A percentile compares a stretch with the other conserved stretches of the same genome.
These are phyloP conservation scores for Trichoderma harzianum DNA, from an alignment of 2,329 filamentous ascomycete genomes.

Conservation along the genomic window DNA sequence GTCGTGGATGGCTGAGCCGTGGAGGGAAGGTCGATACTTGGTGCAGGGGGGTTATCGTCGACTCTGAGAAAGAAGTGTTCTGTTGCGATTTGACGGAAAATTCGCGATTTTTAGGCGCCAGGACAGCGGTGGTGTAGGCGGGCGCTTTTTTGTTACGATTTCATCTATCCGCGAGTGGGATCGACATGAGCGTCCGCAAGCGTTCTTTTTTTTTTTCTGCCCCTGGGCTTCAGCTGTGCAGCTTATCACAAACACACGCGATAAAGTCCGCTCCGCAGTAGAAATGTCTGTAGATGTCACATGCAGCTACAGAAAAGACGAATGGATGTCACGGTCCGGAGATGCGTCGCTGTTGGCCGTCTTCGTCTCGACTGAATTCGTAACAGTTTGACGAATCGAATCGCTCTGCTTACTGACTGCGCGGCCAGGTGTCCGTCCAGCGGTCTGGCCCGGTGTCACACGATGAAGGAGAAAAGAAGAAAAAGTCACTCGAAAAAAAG, in stretches of 20 bases:
- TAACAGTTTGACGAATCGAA: slow-evolving; percentile 7
- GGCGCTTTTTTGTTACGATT: slow-evolving; percentile 1
- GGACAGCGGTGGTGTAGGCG: background rate
- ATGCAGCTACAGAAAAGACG: background rate
- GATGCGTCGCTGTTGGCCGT: background rate
- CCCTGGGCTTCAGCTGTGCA: slow-evolving; percentile 2
- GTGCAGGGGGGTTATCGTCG: background rate
- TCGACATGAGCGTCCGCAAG: slow-evolving; percentile 1
- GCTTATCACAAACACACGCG: background rate
- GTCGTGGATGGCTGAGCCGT: background rate
- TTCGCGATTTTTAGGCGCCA: background rate
- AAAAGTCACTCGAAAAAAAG: background rate
- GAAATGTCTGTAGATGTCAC: background rate
- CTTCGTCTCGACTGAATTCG: background rate
- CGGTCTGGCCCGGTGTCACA: background rate
- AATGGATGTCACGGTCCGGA: background rate
- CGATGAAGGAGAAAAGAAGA: background rate
- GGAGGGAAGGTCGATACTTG: background rate
- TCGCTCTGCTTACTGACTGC: background rate
- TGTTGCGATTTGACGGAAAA: background rate
- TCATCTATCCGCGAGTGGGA: slow-evolving; percentile 13
- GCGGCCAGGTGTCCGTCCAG: background rate
- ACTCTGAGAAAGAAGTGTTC: background rate
- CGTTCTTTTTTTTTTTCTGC: background rate
- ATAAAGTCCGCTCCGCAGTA: background rate